Conservation (phyloP, 495 filamentous ascomycete genomes). For the Penicillium canariense region DNA sequence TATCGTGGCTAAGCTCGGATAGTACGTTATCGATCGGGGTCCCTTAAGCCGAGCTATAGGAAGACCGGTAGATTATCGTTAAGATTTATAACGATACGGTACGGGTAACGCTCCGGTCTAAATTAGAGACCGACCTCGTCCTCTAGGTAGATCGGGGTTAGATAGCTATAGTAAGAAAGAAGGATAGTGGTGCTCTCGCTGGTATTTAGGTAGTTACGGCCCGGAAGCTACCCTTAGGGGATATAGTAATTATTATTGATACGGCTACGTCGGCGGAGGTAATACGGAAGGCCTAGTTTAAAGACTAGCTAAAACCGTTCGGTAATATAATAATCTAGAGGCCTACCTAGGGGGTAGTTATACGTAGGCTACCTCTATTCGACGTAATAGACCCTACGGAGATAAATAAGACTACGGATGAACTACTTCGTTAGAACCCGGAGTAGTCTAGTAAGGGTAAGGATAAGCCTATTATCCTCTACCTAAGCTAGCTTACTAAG, state of each 20-base stretch:
- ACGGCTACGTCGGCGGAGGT: slow-evolving; percentile 9
- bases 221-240: slow-evolving; percentile 13
- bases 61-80: slow-evolving; percentile 7
- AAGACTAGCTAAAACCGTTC: slow-evolving; percentile 7
- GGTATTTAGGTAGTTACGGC: slow-evolving; percentile 11
- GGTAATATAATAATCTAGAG: slow-evolving; percentile 10
- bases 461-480: slow-evolving; percentile 7
- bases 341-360: slow-evolving; percentile 21
- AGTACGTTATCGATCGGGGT: slow-evolving; percentile 2
- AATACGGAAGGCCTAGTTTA: slow-evolving; percentile 2
- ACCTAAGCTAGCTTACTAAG: slow-evolving; percentile 10
- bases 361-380: slow-evolving; percentile 6
- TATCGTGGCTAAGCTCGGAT: slow-evolving; percentile 5
- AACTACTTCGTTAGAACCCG: slow-evolving; percentile 6
- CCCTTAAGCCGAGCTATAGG: neutral
- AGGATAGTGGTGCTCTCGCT: slow-evolving; percentile 4
- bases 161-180: neutral
- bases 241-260: slow-evolving; percentile 10
- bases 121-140: slow-evolving; percentile 6
- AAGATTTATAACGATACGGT: neutral
- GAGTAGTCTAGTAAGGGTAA: neutral
- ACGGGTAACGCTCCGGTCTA: neutral
- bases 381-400: slow-evolving; percentile 9
- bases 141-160: neutral
- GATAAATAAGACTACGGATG: slow-evolving; percentile 3